These are phyloP conservation scores for Xylaria sp. DNA, from an alignment of 2,329 filamentous ascomycete species.

Conservation along the genomic window DNA sequence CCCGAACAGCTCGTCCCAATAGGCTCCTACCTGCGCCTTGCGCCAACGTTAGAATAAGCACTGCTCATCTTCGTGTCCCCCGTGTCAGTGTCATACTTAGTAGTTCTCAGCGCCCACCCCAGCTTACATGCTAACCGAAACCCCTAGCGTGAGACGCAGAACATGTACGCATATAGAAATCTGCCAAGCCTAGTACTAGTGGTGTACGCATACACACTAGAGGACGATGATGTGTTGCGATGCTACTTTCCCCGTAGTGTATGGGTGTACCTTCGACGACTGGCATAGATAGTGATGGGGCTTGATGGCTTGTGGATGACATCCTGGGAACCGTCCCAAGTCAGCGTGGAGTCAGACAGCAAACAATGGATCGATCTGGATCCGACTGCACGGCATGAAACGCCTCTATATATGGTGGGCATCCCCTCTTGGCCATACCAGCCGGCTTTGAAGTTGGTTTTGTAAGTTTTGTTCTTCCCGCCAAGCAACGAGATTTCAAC, in stretches of 20 bases:
- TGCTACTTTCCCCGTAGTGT: neutral
- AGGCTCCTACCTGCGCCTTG: constrained; percentile 4
- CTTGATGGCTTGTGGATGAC: constrained; percentile 11
- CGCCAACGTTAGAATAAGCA: constrained; percentile 26
- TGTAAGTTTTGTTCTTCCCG: constrained; percentile 11
- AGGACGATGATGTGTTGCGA: neutral
- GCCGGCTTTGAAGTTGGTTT: constrained; percentile 2
- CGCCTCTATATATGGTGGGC: constrained; percentile 21
- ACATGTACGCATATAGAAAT: neutral
- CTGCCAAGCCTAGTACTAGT: constrained; percentile 10
- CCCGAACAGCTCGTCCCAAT: constrained; percentile 14
- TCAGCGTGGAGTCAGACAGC: constrained; percentile 30
- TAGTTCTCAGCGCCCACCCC: constrained; percentile 11
- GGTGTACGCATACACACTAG: no score
- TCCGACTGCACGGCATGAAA: neutral
- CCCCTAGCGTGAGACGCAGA: constrained; percentile 11
- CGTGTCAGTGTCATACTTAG: neutral
- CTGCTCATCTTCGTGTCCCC: constrained; percentile 16
- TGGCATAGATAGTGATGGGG: constrained; percentile 5
- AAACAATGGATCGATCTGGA: constrained; percentile 12
- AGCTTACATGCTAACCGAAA: constrained; percentile 18
- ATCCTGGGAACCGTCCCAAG: constrained; percentile 13
- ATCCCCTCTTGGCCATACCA: constrained; percentile 6
- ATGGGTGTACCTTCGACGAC: constrained; percentile 4
- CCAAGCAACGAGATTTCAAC: constrained; percentile 12